phyloP scores from a whole-genome alignment of 192 early-diverging fungal species.

The Podochytrium sp. region DNA sequence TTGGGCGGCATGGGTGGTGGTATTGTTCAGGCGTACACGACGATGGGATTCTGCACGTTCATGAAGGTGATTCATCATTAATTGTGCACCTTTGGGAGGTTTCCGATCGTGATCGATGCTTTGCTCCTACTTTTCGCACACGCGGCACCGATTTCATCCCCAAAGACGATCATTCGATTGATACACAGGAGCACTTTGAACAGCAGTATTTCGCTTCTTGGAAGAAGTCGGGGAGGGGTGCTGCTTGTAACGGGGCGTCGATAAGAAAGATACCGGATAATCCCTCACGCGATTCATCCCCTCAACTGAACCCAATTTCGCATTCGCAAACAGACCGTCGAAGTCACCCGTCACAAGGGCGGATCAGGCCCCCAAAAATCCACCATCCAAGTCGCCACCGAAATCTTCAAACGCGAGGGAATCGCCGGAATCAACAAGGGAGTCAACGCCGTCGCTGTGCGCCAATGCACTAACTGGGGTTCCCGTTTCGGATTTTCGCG shows the following conservation, averaged over 20 bases:
- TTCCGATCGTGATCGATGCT: background rate
- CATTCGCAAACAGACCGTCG: slow-evolving; percentile 71
- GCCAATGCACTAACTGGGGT: slow-evolving; percentile 97
- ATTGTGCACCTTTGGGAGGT: background rate
- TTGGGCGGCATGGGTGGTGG: slow-evolving; percentile 95
- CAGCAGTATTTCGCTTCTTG: background rate
- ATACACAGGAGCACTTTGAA: too few species aligned
- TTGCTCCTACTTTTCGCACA: too few species aligned
- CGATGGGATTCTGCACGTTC: slow-evolving; percentile 99
- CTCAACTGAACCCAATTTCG: too few species aligned
- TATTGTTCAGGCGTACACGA: slow-evolving; percentile 78
- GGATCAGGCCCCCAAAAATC: slow-evolving; percentile 59
- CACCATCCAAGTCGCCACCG: slow-evolving; percentile 81
- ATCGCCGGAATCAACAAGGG: slow-evolving; percentile 98
- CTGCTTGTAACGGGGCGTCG: too few species aligned
- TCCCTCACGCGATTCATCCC: too few species aligned
- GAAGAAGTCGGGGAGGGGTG: too few species aligned
- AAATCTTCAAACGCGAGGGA: slow-evolving; percentile 92
- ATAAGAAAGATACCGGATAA: background rate
- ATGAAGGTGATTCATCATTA: slow-evolving; percentile 62
- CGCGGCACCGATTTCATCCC: too few species aligned
- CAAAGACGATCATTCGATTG: too few species aligned
- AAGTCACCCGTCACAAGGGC: slow-evolving; percentile 93
- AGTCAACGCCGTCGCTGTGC: slow-evolving; percentile 96
- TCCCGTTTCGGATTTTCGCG: slow-evolving; percentile 77